Evolutionary conservation across 768 basidiomycete genomes (phyloP).

Genomic region (Podaxis rugospora): DNA sequence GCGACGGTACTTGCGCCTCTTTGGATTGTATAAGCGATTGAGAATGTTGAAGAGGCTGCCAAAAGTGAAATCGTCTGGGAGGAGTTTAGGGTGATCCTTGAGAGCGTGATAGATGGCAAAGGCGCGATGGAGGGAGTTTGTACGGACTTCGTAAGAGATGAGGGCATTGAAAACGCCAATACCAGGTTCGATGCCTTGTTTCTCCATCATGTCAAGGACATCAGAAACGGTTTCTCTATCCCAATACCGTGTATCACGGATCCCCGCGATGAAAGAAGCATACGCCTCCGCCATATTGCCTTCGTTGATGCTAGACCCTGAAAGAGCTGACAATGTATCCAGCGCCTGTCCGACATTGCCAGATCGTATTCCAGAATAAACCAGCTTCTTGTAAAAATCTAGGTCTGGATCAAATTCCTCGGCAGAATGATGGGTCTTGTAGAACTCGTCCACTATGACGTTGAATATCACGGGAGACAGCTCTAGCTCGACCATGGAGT

Average conservation of each 20-base stretch:
- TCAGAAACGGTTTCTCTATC: not conserved
- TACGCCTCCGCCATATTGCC: not conserved
- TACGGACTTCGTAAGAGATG: slow-evolving; percentile 4
- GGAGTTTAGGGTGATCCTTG: not conserved
- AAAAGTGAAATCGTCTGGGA: slow-evolving; percentile 2
- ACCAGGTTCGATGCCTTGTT: slow-evolving; percentile 4
- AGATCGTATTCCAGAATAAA: not conserved
- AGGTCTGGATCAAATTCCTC: not conserved
- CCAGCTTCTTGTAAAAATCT: not conserved
- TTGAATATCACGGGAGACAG: not conserved
- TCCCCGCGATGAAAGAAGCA: not conserved
- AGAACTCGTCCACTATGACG: not conserved
- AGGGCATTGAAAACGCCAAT: slow-evolving; percentile 3
- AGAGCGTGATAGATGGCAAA: slow-evolving; percentile 7
- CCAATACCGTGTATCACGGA: not conserved
- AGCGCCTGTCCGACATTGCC: not conserved
- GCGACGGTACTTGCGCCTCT: not conserved
- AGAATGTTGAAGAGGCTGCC: slow-evolving; percentile 5
- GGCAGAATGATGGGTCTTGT: not conserved
- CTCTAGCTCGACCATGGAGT: not conserved
- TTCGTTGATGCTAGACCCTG: not conserved
- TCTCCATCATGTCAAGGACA: not conserved
- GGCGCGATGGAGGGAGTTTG: slow-evolving; percentile 4
- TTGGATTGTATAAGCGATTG: slow-evolving; percentile 5
- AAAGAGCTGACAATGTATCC: not conserved